Evolutionary conservation across 129 eudicot genomes (phyloP).

Genomic region (Heracleum sosnowskyi): DNA sequence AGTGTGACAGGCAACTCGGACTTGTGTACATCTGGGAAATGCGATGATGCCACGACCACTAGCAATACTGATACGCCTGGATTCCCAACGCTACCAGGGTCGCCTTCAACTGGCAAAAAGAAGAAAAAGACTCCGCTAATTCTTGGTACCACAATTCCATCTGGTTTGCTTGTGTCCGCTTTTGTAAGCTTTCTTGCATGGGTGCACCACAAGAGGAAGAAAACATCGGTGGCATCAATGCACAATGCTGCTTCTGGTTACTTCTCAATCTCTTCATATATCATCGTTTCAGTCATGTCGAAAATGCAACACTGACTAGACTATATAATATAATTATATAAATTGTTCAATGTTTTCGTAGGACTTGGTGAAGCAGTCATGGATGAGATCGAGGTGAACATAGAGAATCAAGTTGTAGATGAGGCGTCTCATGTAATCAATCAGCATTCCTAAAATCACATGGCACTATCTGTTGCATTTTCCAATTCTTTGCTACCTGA

Average conservation of each 20-base stretch:
- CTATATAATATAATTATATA: too few relatives aligned
- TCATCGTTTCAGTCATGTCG: not conserved
- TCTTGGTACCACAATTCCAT: constrained; percentile 6
- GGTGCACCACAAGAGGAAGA: constrained; percentile 6
- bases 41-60: not conserved
- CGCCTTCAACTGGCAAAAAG: not conserved
- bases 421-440: not conserved
- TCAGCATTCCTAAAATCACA: too few relatives aligned
- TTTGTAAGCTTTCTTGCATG: not conserved
- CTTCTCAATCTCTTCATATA: not conserved
- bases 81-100: not conserved
- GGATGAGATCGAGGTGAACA: not conserved
- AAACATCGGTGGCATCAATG: not conserved
- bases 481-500: not conserved
- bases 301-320: not conserved
- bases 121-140: not conserved
- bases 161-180: not conserved
- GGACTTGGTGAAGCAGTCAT: not conserved
- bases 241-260: not conserved
- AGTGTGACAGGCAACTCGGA: constrained; percentile 56
- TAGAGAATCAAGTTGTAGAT: not conserved
- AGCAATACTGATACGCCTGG: not conserved
- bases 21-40: constrained; percentile 38
- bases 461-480: not conserved
- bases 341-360: too few relatives aligned